Base-by-base conservation (phyloP, 164 flowering plant genomes). In the Platanus orientalis region DNA sequence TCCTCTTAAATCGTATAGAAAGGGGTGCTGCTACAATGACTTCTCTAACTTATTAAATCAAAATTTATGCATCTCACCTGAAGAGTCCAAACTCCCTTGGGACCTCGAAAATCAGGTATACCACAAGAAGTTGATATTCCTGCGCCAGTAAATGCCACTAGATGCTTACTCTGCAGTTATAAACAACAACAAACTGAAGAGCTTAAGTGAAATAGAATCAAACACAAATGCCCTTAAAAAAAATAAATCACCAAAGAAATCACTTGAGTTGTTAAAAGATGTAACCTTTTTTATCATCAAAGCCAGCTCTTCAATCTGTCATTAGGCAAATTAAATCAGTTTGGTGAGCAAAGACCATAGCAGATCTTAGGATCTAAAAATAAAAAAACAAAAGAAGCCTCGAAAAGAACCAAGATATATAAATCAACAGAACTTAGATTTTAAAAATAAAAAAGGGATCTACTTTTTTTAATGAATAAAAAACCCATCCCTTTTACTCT, bases 41-140 rank as follows among this genome's bases (percentile, higher is more conserved):
- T 29, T 56, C 29, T 32, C 51, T 54, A 45, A 49, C 45, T 23
- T 27, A 40, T 26, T 44, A 28, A 28, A 13, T 11, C n/a, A 27
- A 52, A 62, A 48, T 19, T 51, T n/a, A 69, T 21, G 40, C n/a
- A 27, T 27, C 28, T 66, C 64, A 91, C 99, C 96, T 94, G 97
- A 65, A 94, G 86, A 19, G 99, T 94, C 99, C 99, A 94, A 57
- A 94, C 86, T 60, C 99, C 99, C 63, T 91, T 91, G 23, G 99
- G 99, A 32, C 99, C 99, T 40, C 99, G 91, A 76, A 94, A 94
- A 77, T 94, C 99, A 78, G 99, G 99, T 77, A 94, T 94, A 26
- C 99, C 99, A 78, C 95, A 91, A 68, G 99, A 89, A 63, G 99
- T 94, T 65, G 99, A 94, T 77, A 94, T 94, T 74, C 99, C 99